Percentiles rank a stretch among this genome's conserved stretches.
phyloP scores from a whole-genome alignment of 768 basidiomycete genomes.

The Mycena vitilis region DNA sequence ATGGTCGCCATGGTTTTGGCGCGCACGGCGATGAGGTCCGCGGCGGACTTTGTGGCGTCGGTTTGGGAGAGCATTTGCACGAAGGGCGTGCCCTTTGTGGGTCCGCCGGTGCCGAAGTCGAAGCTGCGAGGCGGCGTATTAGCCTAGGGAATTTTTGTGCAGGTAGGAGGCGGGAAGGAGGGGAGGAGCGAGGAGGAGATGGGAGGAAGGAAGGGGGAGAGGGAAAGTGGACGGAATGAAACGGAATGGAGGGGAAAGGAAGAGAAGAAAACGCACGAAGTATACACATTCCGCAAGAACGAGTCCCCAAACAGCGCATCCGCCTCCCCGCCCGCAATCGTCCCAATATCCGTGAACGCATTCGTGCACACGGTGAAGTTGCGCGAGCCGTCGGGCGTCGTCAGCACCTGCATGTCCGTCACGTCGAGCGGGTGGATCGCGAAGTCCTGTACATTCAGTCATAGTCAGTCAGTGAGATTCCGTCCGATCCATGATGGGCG shows the following conservation, averaged over 20 bases:
- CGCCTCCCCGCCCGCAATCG: background rate
- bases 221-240: background rate
- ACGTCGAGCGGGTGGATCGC: constrained; percentile 11
- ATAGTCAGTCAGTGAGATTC: no score
- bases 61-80: constrained; percentile 21
- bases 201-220: no score
- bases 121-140: background rate
- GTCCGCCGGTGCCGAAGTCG: constrained; percentile 18
- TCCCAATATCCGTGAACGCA: constrained; percentile 12
- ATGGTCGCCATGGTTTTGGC: background rate
- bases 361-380: constrained; percentile 14
- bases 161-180: no score
- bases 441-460: constrained; percentile 3
- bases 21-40: constrained; percentile 12
- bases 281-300: constrained; percentile 14
- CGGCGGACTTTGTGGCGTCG: constrained; percentile 10
- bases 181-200: no score
- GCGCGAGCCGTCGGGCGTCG: constrained; percentile 4
- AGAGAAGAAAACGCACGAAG: background rate
- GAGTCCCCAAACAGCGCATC: constrained; percentile 20
- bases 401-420: constrained; percentile 7
- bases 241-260: no score
- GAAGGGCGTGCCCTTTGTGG: constrained; percentile 15
- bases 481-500: no score
- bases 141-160: no score